These are phyloP conservation scores for Volvox carteri DNA, from an alignment of 163 green algal genomes.

Conservation along the genomic window DNA sequence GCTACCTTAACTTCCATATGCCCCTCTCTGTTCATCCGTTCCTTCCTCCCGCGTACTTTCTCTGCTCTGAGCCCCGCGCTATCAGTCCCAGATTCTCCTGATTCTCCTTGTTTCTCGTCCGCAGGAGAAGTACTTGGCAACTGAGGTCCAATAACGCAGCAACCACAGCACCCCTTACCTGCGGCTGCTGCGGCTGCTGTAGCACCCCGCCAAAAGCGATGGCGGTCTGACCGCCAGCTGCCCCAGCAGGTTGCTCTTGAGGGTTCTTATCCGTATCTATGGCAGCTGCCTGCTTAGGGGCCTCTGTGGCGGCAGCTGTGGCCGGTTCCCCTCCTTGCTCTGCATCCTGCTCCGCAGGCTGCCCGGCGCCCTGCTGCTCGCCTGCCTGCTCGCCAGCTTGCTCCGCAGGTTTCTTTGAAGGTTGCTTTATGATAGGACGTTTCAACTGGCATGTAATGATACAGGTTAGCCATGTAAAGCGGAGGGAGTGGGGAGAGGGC, in stretches of 20 bases:
- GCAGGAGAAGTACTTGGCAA: too few species aligned
- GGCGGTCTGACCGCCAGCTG: too few species aligned
- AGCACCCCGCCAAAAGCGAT: neutral
- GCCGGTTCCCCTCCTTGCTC: neutral
- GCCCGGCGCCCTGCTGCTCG: neutral
- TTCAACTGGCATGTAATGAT: neutral
- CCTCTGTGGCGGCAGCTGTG: neutral
- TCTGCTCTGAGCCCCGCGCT: too few species aligned
- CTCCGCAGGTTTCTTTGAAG: neutral
- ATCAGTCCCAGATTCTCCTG: too few species aligned
- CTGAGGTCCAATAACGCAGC: too few species aligned
- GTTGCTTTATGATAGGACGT: constrained; percentile 23
- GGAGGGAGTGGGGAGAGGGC: neutral
- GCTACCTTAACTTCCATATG: too few species aligned
- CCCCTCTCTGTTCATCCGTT: too few species aligned
- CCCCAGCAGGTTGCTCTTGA: too few species aligned
- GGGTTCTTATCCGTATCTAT: too few species aligned
- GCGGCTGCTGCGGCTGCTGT: neutral
- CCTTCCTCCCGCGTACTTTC: too few species aligned
- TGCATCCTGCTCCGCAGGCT: neutral
- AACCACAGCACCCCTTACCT: neutral
- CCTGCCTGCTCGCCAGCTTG: neutral
- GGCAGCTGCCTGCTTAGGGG: too few species aligned
- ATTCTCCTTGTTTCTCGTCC: too few species aligned
- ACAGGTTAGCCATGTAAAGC: neutral